A percentile compares a stretch with the other conserved stretches of the same genome.
These are phyloP conservation scores for Scedosporium apiospermum DNA, from an alignment of 2,329 filamentous ascomycete genomes.

Conservation along the genomic window DNA sequence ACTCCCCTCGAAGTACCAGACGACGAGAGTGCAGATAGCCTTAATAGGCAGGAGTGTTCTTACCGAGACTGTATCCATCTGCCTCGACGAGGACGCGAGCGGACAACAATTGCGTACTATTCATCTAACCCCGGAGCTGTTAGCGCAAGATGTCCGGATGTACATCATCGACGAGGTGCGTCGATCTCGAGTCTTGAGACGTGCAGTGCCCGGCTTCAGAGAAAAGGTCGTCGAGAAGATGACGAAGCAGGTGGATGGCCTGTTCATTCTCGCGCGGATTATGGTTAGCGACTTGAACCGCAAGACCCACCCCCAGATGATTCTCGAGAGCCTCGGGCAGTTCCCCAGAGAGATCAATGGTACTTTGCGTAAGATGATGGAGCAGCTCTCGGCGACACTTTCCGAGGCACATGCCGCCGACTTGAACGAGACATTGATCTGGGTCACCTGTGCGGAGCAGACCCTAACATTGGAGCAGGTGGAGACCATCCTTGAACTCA, in stretches of 20 bases:
- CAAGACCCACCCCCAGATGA: slow-evolving; percentile 33
- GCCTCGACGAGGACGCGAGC: slow-evolving; percentile 21
- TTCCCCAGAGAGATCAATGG: slow-evolving; percentile 36
- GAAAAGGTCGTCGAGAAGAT: slow-evolving; percentile 29
- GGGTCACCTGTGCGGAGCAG: slow-evolving; percentile 34
- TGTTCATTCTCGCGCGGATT: slow-evolving; percentile 39
- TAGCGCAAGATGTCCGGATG: slow-evolving; percentile 28
- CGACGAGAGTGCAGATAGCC: slow-evolving; percentile 23
- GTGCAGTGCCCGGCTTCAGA: slow-evolving; percentile 21
- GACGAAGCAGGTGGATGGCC: slow-evolving; percentile 31
- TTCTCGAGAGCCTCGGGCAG: slow-evolving; percentile 29
- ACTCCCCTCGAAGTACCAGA: neutral
- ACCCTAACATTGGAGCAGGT: slow-evolving; percentile 33
- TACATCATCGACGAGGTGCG: slow-evolving; percentile 32
- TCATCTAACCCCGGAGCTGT: slow-evolving; percentile 32
- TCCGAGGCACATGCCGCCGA: slow-evolving; percentile 28
- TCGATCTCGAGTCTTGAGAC: slow-evolving; percentile 26
- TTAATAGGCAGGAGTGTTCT: slow-evolving; percentile 32
- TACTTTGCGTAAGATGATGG: slow-evolving; percentile 30
- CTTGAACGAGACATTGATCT: slow-evolving; percentile 36
- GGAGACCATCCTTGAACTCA: slow-evolving; percentile 31
- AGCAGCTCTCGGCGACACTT: slow-evolving; percentile 28
- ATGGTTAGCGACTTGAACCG: slow-evolving; percentile 39
- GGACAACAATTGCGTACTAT: slow-evolving; percentile 27
- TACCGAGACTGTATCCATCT: slow-evolving; percentile 24